Evolutionary conservation across 2,329 filamentous ascomycete species (phyloP).

Genomic region (Podosphaera leucotricha): DNA sequence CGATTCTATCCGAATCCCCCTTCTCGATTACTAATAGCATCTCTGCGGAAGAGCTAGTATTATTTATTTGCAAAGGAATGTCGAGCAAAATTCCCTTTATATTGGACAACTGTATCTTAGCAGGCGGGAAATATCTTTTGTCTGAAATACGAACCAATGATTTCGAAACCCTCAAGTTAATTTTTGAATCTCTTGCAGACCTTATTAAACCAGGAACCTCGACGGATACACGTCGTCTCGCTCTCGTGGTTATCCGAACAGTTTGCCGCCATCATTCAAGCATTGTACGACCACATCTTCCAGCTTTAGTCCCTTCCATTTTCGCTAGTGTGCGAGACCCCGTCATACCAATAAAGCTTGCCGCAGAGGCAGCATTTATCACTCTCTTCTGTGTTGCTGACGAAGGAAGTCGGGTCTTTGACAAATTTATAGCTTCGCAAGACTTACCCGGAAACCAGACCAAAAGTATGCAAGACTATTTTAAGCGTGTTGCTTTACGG

Average conservation of each 20-base stretch:
- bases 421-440: slow-evolving; percentile 60
- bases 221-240: slow-evolving; percentile 62
- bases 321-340: slow-evolving; percentile 78
- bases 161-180: slow-evolving; percentile 53
- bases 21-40: slow-evolving; percentile 38
- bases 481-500: slow-evolving; percentile 72
- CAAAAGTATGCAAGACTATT: slow-evolving; percentile 88
- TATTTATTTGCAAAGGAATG: slow-evolving; percentile 62
- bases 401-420: slow-evolving; percentile 65
- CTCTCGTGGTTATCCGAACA: slow-evolving; percentile 72
- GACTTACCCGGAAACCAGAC: slow-evolving; percentile 49
- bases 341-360: slow-evolving; percentile 85
- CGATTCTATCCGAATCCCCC: slow-evolving; percentile 63
- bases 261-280: slow-evolving; percentile 59
- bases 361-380: slow-evolving; percentile 84
- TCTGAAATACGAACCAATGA: slow-evolving; percentile 37
- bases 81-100: slow-evolving; percentile 55
- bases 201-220: slow-evolving; percentile 57
- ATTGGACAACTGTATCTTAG: slow-evolving; percentile 68
- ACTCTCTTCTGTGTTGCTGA: slow-evolving; percentile 77
- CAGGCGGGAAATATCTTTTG: slow-evolving; percentile 75
- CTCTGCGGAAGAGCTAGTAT: slow-evolving; percentile 49
- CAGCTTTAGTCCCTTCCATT: slow-evolving; percentile 56
- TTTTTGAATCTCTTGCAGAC: slow-evolving; percentile 56
- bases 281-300: slow-evolving; percentile 57